Conservation (phyloP, 2,329 filamentous ascomycete genomes). For the Hymenoscyphus infarciens region DNA sequence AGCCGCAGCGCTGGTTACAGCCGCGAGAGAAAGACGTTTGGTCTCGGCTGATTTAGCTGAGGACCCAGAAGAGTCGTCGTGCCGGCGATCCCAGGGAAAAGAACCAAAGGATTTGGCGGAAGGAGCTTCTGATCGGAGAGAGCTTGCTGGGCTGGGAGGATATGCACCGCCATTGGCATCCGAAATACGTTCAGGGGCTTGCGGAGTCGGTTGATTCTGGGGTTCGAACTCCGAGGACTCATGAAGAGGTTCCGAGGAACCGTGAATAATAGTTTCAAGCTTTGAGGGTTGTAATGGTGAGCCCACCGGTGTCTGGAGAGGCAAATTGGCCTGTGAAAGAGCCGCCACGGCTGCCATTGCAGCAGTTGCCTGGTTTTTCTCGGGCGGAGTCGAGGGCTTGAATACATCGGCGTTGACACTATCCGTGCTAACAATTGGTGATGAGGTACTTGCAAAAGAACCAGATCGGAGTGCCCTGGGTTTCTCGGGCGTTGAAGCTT, state of each 20-base stretch:
- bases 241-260: constrained; percentile 49
- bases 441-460: constrained; percentile 59
- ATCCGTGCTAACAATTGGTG: constrained; percentile 65
- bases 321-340: constrained; percentile 53
- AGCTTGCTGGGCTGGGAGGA: constrained; percentile 37
- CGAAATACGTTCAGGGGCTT: constrained; percentile 21
- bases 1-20: constrained; percentile 52
- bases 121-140: constrained; percentile 41
- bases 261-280: constrained; percentile 41
- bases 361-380: constrained; percentile 56
- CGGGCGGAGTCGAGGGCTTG: constrained; percentile 51
- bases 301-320: constrained; percentile 44
- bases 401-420: constrained; percentile 62
- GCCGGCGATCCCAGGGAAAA: constrained; percentile 34
- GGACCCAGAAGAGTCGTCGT: constrained; percentile 34
- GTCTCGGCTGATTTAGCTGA: constrained; percentile 35
- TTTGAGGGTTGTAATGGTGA: constrained; percentile 42
- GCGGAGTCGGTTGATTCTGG: constrained; percentile 34
- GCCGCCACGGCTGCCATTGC: constrained; percentile 67
- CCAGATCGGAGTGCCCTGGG: constrained; percentile 57
- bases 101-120: constrained; percentile 41
- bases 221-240: constrained; percentile 41
- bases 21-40: constrained; percentile 51
- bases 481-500: constrained; percentile 39
- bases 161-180: constrained; percentile 20